Base-by-base conservation (phyloP, 768 basidiomycete genomes). In the Pisolithus microcarpus region DNA sequence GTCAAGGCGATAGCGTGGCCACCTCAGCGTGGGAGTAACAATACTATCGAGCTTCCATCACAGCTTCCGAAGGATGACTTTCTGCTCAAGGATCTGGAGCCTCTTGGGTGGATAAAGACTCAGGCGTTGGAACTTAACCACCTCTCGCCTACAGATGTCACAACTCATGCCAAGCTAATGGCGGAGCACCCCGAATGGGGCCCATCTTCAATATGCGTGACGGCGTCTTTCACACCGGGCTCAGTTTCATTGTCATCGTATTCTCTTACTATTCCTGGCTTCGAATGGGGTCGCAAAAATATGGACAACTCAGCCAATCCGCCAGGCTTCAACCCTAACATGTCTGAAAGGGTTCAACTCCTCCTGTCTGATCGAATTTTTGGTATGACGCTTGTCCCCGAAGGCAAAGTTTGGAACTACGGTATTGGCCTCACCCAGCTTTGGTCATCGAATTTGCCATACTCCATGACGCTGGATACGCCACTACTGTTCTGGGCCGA, bases 241-340 rank as follows among this genome's bases (percentile, higher is more conserved):
- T 97, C 94, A 4, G 92, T 98, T 26, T 97, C 94, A 19, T 72
- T 99, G 38, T 93, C 92, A 23, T 87, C 95, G 0, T 94, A 97
- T 72, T 88, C 84, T 30, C 72, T 98, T 46, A 85, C 87, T 5
- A 84, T 95, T 8, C 81, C 87, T 53, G 96, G 95, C 15, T 98
- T 98, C 65, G 96, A 99, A 62, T 98, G 94, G 94, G 95, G 94
- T 38, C 76, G 95, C 59, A 97, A 96, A 74, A 95, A 94, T 58
- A 72, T 77, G 58, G 92, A 94, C 61, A 88, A 81, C 39, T 87
- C 90, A 36, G 76, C 80, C 36, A 91, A 90, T 64, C 91, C 91
- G 53, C 73, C 84, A 1, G 92, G 95, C 38, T 99, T 95, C 75
- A 98, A 95, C 69, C 91, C 93, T n/a, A 90, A 89, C 58, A 97